Base-by-base conservation (phyloP, 495 filamentous ascomycete genomes). In the Cercophora samala region DNA sequence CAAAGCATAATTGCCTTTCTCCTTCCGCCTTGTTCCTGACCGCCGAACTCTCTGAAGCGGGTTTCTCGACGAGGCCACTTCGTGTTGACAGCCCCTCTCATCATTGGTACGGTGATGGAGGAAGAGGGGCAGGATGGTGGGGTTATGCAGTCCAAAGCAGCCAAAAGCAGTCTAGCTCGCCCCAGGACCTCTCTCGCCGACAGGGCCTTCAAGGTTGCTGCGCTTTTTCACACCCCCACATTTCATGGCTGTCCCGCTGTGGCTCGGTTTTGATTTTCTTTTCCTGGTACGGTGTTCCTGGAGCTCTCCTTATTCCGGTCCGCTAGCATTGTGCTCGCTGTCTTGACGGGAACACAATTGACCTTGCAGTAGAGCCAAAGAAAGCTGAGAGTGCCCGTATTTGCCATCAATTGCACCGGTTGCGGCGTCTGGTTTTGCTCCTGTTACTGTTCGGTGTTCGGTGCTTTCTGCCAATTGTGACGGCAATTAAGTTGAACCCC, bases 191-290 rank as follows among this genome's bases (percentile, higher is more conserved):
- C 37, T 11, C 37, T 46, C 37, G 13, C 37, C 37, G 37, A 46
- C 37, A 46, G 37, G 0, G 37, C 37, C 37, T 46, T 46, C 15
- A 46, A 46, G 37, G 37, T 46, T 46, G 13, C 37, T 46, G 37
- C 37, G 6, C 37, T 46, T 46, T 46, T 46, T 46, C 37, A 18
- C 11, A 46, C 37, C 37, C 37, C 37, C 37, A 46, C 37, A 46
- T 46, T 46, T 46, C 37, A 46, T 13, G 37, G 13, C 37, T 46
- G 37, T 46, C 37, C 37, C 37, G 13, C 37, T 46, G 52, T 29
- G 54, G 54, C 54, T 18, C n/a, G 54, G 37, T 9, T 46, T 19
- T 64, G 21, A 65, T 58, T 63, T 69, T 63, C 55, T 54, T n/a
- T 8, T 52, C 61, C 15, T 52, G 29, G 17, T n/a, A n/a, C n/a